Percentiles rank a stretch among this genome's conserved stretches.
Evolutionary conservation across 352 stramenopile species (phyloP).

Genomic region (Thraustotheca clavata): DNA sequence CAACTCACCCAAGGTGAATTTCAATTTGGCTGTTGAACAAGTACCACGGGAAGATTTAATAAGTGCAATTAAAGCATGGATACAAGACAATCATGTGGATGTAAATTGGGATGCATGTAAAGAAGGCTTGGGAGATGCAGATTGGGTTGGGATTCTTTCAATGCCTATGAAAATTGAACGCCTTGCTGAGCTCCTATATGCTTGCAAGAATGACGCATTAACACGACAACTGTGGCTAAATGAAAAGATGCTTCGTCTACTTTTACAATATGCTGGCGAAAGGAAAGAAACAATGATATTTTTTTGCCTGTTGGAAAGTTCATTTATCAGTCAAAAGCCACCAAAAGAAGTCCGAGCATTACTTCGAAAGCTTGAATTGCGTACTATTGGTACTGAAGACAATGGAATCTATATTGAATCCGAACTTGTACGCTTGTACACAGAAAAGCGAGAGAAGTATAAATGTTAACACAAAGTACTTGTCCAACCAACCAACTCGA

Average conservation of each 20-base stretch:
- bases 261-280: not conserved
- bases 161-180: not conserved
- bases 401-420: not conserved
- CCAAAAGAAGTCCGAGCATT: not conserved
- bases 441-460: too few species aligned
- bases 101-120: not conserved
- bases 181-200: not conserved
- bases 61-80: not conserved
- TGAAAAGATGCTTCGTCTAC: not conserved
- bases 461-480: too few species aligned
- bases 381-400: not conserved
- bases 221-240: conserved; percentile 2
- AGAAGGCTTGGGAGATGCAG: not conserved
- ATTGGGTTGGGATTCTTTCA: not conserved
- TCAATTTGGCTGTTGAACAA: not conserved
- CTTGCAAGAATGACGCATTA: not conserved
- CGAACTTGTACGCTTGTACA: not conserved
- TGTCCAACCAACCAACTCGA: too few species aligned
- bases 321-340: not conserved
- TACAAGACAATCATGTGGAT: not conserved
- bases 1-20: not conserved
- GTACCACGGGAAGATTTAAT: not conserved
- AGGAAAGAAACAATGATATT: not conserved
- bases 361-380: conserved; percentile 1
- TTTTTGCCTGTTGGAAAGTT: not conserved